phyloP scores from a whole-genome alignment of 768 basidiomycete genomes.

The Termitomyces eurrhizus region DNA sequence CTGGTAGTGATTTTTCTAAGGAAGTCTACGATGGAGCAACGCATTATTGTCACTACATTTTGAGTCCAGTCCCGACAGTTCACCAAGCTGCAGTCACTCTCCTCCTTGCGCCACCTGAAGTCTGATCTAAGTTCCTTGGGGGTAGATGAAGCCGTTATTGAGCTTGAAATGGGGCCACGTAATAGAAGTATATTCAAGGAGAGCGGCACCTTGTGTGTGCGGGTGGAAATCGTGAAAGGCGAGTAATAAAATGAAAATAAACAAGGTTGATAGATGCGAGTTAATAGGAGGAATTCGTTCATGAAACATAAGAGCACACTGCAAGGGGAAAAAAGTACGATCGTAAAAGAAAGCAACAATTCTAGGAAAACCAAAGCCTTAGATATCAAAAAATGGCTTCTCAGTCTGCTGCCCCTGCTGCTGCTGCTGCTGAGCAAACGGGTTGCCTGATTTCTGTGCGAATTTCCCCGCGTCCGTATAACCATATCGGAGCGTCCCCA shows the following conservation, averaged over 20 bases:
- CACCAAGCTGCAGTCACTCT: neutral
- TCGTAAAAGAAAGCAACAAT: neutral
- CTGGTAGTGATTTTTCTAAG: neutral
- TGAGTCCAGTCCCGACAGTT: neutral
- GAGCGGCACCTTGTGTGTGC: neutral
- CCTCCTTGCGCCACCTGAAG: neutral
- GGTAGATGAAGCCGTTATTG: neutral
- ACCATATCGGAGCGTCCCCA: constrained; percentile 71
- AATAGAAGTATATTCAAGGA: neutral
- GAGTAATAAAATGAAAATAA: neutral
- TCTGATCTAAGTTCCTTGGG: neutral
- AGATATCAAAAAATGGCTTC: constrained; percentile 82
- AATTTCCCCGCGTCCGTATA: constrained; percentile 51
- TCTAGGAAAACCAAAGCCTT: constrained; percentile 2
- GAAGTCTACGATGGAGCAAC: neutral
- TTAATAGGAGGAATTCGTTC: neutral
- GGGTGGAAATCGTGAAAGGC: neutral
- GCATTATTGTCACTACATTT: neutral
- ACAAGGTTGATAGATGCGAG: neutral
- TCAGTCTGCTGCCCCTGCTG: constrained; percentile 50
- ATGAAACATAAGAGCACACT: neutral
- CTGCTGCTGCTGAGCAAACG: constrained; percentile 61
- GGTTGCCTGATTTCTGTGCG: constrained; percentile 55
- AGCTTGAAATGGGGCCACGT: neutral
- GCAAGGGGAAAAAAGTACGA: neutral